Conservation (phyloP, 805 yeast genomes). For the Candida loeiensis region DNA sequence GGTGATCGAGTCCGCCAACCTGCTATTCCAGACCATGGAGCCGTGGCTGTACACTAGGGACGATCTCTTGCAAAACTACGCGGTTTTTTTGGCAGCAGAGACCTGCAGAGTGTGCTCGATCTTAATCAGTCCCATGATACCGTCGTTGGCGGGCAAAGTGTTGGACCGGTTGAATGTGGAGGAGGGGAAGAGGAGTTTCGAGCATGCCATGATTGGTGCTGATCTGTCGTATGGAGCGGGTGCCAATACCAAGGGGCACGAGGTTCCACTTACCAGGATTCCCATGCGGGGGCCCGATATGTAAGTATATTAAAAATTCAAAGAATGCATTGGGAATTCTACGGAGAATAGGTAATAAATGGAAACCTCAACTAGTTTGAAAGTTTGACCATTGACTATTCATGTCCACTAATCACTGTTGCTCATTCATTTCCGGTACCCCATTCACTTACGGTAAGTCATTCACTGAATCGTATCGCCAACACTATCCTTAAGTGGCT, state of each 20-base stretch:
- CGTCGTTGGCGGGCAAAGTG: conserved; percentile 52
- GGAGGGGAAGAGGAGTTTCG: conserved; percentile 35
- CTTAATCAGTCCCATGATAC: conserved; percentile 69
- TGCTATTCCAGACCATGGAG: conserved; percentile 59
- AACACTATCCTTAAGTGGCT: too few species aligned
- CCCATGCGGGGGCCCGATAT: conserved; percentile 12
- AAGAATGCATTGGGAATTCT: neutral
- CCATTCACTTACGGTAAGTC: too few species aligned
- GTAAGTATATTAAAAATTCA: conserved; percentile 11
- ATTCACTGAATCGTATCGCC: too few species aligned
- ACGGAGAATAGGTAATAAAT: neutral
- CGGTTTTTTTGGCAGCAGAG: conserved; percentile 67
- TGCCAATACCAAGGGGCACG: conserved; percentile 48
- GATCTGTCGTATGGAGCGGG: conserved; percentile 61
- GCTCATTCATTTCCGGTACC: too few species aligned
- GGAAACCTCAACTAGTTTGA: too few species aligned
- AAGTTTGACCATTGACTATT: too few species aligned
- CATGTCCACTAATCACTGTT: too few species aligned
- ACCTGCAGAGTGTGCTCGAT: conserved; percentile 64
- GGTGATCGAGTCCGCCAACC: conserved; percentile 57
- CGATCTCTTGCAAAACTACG: conserved; percentile 39
- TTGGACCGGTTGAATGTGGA: conserved; percentile 63
- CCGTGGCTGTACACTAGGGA: conserved; percentile 65
- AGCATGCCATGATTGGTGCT: conserved; percentile 49
- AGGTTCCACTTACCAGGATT: conserved; percentile 43